Base-by-base conservation (phyloP, 306 rosid species). In the Elaeagnus macrophylla region DNA sequence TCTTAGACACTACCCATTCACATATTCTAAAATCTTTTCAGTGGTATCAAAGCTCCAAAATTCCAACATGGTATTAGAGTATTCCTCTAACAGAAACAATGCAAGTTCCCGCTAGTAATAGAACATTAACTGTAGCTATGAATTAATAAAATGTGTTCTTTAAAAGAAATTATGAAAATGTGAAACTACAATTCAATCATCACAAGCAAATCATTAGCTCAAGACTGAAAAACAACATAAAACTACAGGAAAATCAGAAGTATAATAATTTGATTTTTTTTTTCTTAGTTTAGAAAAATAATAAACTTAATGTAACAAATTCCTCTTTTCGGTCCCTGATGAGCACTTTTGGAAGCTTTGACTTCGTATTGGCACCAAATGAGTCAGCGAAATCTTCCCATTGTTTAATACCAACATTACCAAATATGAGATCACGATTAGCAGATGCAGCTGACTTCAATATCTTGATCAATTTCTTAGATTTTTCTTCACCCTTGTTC, bases 381-480 rank as follows among this genome's bases (percentile, higher is more conserved):
- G 84, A 71, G 48, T 87, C 96, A 16, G 99, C 85, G 68, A 93
- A 93, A 36, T 87, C 94, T 17, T 66, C 96, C 74, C 77, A 71
- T 73, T 93, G 99, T 68, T 67, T 72, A 68, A 79, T 67, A 60
- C 99, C 96, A 49, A 87, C 94, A 44, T 80, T 84, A 67, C 94
- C 83, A 77, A 93, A 93, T 64, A 93, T 69, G 60, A 93, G 72
- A 72, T 87, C 95, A 8, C 87, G 93, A 52, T 93, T 93, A n/a
- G 95, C 99, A 25, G 94, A 84, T 56, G 99, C 99, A 53, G 95
- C 96, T 57, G 81, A 93, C 76, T 75, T 86, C 69, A 93, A 72
- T 72, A 84, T 68, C 80, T 84, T 78, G 52, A 82, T 48, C 68
- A 88, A 71, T 18, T 80, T 83, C 67, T 62, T 82, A 45, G 95